Percentiles rank a stretch among this genome's conserved stretches.
These are phyloP conservation scores for Globisporangium radiosum DNA, from an alignment of 352 stramenopile genomes.

Conservation along the genomic window DNA sequence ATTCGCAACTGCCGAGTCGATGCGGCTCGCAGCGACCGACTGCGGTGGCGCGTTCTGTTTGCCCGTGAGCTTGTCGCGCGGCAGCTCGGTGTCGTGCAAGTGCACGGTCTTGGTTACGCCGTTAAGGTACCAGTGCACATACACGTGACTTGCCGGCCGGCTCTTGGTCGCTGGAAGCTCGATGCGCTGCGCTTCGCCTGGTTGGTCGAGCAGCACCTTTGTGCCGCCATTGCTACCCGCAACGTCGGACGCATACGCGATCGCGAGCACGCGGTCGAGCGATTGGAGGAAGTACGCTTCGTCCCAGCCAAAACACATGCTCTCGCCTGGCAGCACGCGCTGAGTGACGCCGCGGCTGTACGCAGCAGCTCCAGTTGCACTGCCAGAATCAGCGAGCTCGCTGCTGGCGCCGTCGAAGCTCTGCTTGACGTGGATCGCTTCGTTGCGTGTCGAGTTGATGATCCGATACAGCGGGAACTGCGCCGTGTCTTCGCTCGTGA, in stretches of 20 bases:
- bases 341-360: conserved; percentile 65
- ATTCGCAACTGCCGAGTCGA: not conserved
- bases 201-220: conserved; percentile 70
- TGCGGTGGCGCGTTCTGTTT: conserved; percentile 22
- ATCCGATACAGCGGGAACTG: conserved; percentile 71
- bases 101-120: conserved; percentile 80
- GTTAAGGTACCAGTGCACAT: conserved; percentile 79
- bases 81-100: conserved; percentile 54
- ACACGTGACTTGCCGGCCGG: conserved; percentile 26
- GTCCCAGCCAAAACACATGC: conserved; percentile 79
- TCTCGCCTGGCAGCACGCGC: conserved; percentile 62
- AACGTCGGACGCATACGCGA: conserved; percentile 43
- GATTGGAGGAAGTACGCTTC: conserved; percentile 74
- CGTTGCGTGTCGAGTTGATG: conserved; percentile 61
- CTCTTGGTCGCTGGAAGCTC: conserved; percentile 42
- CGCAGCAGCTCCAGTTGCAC: conserved; percentile 21
- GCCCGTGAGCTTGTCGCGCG: conserved; percentile 59
- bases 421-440: conserved; percentile 80
- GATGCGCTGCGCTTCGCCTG: conserved; percentile 52
- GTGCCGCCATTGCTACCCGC: conserved; percentile 17
- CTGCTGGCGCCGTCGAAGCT: conserved; percentile 50
- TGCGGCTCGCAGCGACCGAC: not conserved
- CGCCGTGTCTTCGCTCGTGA: conserved; percentile 61
- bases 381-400: conserved; percentile 34
- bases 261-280: conserved; percentile 50